These are phyloP conservation scores for Aspergillus ostianus DNA, from an alignment of 495 filamentous ascomycete species.

Conservation along the genomic window DNA sequence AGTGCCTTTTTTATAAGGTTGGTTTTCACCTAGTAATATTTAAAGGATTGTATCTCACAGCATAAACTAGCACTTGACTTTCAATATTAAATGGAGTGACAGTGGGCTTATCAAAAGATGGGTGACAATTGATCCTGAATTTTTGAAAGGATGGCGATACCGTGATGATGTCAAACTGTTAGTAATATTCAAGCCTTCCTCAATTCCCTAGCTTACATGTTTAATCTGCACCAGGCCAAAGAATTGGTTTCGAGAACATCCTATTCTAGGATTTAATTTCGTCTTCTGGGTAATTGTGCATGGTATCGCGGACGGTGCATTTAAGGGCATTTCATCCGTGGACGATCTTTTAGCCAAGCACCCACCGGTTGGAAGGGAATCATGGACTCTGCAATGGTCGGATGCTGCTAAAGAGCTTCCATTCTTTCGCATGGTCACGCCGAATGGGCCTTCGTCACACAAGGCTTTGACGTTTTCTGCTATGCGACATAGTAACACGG, in stretches of 20 bases:
- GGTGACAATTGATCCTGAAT: constrained; percentile 21
- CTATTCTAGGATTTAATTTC: constrained; percentile 19
- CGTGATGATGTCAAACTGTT: constrained; percentile 10
- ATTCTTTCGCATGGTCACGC: constrained; percentile 12
- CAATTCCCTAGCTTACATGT: constrained; percentile 2
- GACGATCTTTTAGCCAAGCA: constrained; percentile 16
- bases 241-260: constrained; percentile 21
- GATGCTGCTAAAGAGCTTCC: constrained; percentile 8
- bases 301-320: constrained; percentile 19
- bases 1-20: constrained; percentile 25
- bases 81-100: constrained; percentile 15
- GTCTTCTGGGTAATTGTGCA: constrained; percentile 19
- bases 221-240: constrained; percentile 10
- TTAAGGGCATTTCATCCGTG: constrained; percentile 18
- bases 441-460: background rate
- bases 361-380: constrained; percentile 20
- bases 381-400: constrained; percentile 15
- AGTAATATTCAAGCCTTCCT: constrained; percentile 6
- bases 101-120: constrained; percentile 10
- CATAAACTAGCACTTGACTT: constrained; percentile 15
- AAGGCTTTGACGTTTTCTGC: constrained; percentile 14
- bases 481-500: constrained; percentile 18
- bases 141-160: constrained; percentile 20
- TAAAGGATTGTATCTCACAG: no score
- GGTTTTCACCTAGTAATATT: no score